A percentile compares a stretch with the other conserved stretches of the same genome.
Conservation (phyloP, 2,329 filamentous ascomycete species). For the Colletotrichum orchidophilum region DNA sequence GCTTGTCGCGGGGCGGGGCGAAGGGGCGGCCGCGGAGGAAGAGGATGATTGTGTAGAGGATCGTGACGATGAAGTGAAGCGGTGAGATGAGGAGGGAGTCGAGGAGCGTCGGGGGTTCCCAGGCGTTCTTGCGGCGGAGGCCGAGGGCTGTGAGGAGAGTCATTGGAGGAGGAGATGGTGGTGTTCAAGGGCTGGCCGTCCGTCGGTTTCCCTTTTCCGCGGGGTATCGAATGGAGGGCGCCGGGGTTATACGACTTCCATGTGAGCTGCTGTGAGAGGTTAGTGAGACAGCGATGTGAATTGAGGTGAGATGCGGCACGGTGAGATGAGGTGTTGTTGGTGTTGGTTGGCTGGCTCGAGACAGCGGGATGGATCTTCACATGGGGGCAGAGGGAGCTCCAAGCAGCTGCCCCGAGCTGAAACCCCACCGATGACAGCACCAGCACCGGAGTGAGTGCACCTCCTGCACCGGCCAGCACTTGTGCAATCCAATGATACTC, state of each 20-base stretch:
- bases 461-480: slow-evolving; percentile 3
- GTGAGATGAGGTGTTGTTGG: slow-evolving; percentile 17
- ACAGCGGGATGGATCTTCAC: slow-evolving; percentile 23
- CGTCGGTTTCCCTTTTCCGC: neutral
- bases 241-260: slow-evolving; percentile 15
- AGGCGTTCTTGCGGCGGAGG: slow-evolving; percentile 57
- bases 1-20: slow-evolving; percentile 61
- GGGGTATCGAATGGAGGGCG: neutral
- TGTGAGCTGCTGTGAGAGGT: slow-evolving; percentile 1
- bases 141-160: slow-evolving; percentile 55
- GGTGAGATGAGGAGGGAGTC: slow-evolving; percentile 76
- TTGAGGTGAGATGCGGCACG: neutral
- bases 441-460: neutral
- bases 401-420: slow-evolving; percentile 20
- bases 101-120: slow-evolving; percentile 62
- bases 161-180: slow-evolving; percentile 45
- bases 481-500: neutral
- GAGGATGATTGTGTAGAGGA: slow-evolving; percentile 72
- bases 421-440: slow-evolving; percentile 30
- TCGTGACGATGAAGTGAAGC: slow-evolving; percentile 68
- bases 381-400: slow-evolving; percentile 24
- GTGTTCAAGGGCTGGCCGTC: neutral
- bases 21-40: slow-evolving; percentile 74
- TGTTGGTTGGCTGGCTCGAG: neutral
- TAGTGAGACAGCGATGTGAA: neutral